These are phyloP conservation scores for Lagenaria siceraria DNA, from an alignment of 306 rosid species.

Conservation along the genomic window DNA sequence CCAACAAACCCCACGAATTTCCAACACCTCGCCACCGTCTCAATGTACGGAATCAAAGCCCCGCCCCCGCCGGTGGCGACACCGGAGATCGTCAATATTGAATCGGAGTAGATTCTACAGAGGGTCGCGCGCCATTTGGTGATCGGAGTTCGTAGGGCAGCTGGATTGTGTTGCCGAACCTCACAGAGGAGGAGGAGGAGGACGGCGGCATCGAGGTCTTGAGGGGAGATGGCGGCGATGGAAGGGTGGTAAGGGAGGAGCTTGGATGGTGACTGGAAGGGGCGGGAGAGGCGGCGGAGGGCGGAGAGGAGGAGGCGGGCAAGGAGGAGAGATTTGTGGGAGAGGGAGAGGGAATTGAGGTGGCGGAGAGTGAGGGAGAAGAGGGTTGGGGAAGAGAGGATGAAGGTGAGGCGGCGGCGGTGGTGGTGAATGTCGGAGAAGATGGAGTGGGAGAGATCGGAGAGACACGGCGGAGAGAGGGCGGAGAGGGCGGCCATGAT, in stretches of 20 bases:
- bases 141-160: constrained; percentile 27
- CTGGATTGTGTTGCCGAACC: constrained; percentile 45
- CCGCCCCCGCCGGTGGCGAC: constrained; percentile 24
- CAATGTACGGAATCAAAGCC: constrained; percentile 41
- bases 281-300: constrained; percentile 52
- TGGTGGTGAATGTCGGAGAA: constrained; percentile 36
- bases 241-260: constrained; percentile 6
- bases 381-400: constrained; percentile 62
- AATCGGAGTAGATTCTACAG: constrained; percentile 8
- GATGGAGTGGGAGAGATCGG: constrained; percentile 48
- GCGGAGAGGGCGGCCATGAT: constrained; percentile 63
- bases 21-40: constrained; percentile 46
- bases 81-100: constrained; percentile 30
- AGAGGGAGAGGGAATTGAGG: constrained; percentile 59
- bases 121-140: constrained; percentile 42
- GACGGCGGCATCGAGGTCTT: constrained; percentile 50
- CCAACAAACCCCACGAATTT: constrained; percentile 32
- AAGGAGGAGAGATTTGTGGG: constrained; percentile 52
- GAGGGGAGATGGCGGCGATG: constrained; percentile 17
- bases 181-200: constrained; percentile 77
- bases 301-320: constrained; percentile 62
- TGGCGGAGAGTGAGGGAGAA: constrained; percentile 54
- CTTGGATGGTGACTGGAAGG: constrained; percentile 17
- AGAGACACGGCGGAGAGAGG: constrained; percentile 50
- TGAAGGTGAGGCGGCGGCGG: constrained; percentile 44